Evolutionary conservation across 768 basidiomycete genomes (phyloP).

Genomic region (Gloeostereum incarnatum): DNA sequence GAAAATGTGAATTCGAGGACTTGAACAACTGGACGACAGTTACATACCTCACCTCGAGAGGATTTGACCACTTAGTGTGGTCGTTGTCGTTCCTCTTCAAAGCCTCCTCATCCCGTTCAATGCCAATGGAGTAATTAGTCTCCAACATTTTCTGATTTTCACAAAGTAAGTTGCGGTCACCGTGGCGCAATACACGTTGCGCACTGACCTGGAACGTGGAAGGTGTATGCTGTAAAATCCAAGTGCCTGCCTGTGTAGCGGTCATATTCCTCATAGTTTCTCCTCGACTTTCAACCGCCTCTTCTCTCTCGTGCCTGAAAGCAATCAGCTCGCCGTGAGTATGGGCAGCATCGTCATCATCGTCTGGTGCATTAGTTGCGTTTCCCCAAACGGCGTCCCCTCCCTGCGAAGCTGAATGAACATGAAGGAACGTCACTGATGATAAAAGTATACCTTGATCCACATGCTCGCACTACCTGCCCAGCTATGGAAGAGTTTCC

Average conservation of each 20-base stretch:
- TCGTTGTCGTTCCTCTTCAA: slow-evolving; percentile 63
- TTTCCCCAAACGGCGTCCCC: slow-evolving; percentile 84
- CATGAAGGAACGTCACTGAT: neutral
- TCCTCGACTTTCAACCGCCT: slow-evolving; percentile 14
- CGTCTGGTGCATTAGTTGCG: slow-evolving; percentile 69
- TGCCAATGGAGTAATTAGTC: slow-evolving; percentile 82
- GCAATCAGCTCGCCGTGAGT: slow-evolving; percentile 80
- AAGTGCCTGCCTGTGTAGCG: slow-evolving; percentile 59
- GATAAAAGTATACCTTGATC: slow-evolving; percentile 64
- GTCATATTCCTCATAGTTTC: slow-evolving; percentile 55
- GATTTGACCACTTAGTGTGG: slow-evolving; percentile 87
- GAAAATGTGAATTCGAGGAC: neutral
- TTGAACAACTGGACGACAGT: slow-evolving; percentile 1
- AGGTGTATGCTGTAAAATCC: slow-evolving; percentile 81
- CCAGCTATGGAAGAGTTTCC: slow-evolving; percentile 89
- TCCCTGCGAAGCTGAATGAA: slow-evolving; percentile 37
- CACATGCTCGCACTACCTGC: slow-evolving; percentile 91
- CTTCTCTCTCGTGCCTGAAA: slow-evolving; percentile 41
- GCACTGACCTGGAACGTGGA: slow-evolving; percentile 61
- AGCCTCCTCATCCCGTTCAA: slow-evolving; percentile 64
- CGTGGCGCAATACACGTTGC: neutral
- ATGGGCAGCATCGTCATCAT: slow-evolving; percentile 38
- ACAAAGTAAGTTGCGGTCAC: slow-evolving; percentile 1
- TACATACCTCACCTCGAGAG: slow-evolving; percentile 63
- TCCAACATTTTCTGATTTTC: slow-evolving; percentile 61